Evolutionary conservation across 805 yeast genomes (phyloP), one percentile per base, ranked within the genome.

Genomic region (Lipomyces sp.): DNA sequence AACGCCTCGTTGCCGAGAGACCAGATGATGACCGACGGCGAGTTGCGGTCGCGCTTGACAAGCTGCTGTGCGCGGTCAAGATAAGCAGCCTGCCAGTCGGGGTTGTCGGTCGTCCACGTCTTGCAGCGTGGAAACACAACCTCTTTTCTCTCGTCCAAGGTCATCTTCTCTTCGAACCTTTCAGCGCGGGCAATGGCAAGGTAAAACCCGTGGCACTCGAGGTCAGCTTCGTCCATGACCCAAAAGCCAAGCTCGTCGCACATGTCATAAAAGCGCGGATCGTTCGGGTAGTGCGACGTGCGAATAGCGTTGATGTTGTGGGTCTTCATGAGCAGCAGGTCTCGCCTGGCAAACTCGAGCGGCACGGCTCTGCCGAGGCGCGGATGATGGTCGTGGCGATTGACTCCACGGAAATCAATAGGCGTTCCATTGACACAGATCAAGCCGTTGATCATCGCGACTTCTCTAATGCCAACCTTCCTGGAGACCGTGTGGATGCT

Each of bases 1-100:
- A 66, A 67, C 1, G 72, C 56, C 55, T 70, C 73, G 49, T 70
- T 70, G 8, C 73, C 73, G n/a, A 70, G 62, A 3, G 73, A 70
- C 72, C 72, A 70, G 42, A 69, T 65, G 22, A 69, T 53, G 8
- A 69, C 65, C 21, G 65, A 65, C 2, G 73, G 67, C 35, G 68
- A 71, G 45, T 67, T 68, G 22, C 62, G 54, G 49, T 70, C 73
- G 23, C 73, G 59, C 41, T 60, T 53, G 2, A 68, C 67, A 37
- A 69, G 51, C 40, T 63, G 66, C 21, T 50, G 47, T 8, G 65
- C 68, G 29, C 73, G 63, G 47, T 70, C 73, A 4, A 70, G 56
- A 47, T 70, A 70, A 33, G 70, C 71, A 2, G 39, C 59, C 35
- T 61, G 51, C 71, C 72, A 70, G 3, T 51, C 60, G 2, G 63